Base-by-base conservation (phyloP, 1,139 yeast species). In the Wickerhamomyces sp. region DNA sequence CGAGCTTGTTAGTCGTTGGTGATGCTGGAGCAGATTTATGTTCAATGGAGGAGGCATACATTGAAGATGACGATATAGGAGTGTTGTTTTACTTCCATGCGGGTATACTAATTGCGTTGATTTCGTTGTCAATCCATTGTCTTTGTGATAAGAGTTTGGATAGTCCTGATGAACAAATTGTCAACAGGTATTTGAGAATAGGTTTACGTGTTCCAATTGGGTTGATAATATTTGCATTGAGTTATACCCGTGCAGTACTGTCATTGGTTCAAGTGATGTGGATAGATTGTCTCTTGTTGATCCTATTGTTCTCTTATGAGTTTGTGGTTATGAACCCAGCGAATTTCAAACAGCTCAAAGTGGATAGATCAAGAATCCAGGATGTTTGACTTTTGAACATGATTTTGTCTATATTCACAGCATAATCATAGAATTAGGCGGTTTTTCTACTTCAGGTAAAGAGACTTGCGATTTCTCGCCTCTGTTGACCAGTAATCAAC, bases 21-120 rank as follows among this genome's bases (percentile, higher is more conserved):
- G 84, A 78, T 58, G 71, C 83, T 8, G 80, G 78, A 8, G 78
- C 77, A 3, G 79, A 73, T 31, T 54, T 75, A 36, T 56, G 66
- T 23, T 38, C 48, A 30, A 5, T 37, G 5, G 29, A 37, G 2
- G 34, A 36, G 2, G 15, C 2, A 1, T 38, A 45, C 22, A 23
- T 51, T 6, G 33, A 26, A 10, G 36, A 37, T 5, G 48, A 44
- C n/a, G 50, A 51, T 2, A 34, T 39, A 19, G 51, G 51, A 2
- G 31, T 47, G 4, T 20, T 51, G 25, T 20, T 46, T 14, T 46
- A 26, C 17, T 46, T 41, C 35, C 51, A 49, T 27, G 42, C 36
- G 15, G 52, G 51, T 16, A 35, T 50, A 3, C 28, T 46, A 5
- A 31, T 49, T 6, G 43, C 49, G 1, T 30, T 50, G 22, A 11